Evolutionary conservation across 2,329 filamentous ascomycete species (phyloP).

Genomic region (Colletotrichum nymphaeae): DNA sequence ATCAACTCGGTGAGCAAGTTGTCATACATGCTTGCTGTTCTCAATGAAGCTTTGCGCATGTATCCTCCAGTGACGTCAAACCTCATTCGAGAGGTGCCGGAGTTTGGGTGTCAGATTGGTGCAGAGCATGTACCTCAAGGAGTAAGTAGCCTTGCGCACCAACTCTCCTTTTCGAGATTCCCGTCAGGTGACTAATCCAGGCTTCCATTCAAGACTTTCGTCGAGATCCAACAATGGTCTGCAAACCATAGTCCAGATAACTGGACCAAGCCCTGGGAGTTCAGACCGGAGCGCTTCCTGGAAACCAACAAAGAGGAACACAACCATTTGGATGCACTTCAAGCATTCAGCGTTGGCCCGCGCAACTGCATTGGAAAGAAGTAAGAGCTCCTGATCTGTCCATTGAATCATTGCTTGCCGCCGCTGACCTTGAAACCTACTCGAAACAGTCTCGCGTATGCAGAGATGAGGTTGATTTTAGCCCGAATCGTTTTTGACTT

Average conservation of each 20-base stretch:
- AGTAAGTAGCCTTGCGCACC: conserved; percentile 40
- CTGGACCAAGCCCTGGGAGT: conserved; percentile 45
- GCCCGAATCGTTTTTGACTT: conserved; percentile 20
- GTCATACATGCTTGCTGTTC: conserved; percentile 51
- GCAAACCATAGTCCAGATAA: conserved; percentile 36
- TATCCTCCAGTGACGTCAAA: conserved; percentile 43
- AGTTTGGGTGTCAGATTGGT: conserved; percentile 45
- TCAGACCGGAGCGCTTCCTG: conserved; percentile 22
- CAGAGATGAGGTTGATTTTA: conserved; percentile 23
- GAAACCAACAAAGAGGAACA: neutral
- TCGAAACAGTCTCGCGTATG: conserved; percentile 12
- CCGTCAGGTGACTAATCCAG: neutral
- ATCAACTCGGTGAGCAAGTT: conserved; percentile 45
- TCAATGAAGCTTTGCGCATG: conserved; percentile 55
- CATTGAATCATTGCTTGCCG: conserved; percentile 45
- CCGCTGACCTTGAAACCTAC: neutral
- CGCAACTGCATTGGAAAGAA: conserved; percentile 33
- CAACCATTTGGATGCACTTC: neutral
- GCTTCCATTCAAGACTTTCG: conserved; percentile 13
- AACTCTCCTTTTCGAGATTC: neutral
- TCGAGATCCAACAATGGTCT: conserved; percentile 23
- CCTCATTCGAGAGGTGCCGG: conserved; percentile 42
- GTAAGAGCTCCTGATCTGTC: conserved; percentile 44
- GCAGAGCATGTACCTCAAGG: conserved; percentile 45
- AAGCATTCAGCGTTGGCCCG: conserved; percentile 24